These are phyloP conservation scores for Rauvolfia tetraphylla DNA, from an alignment of 257 asterid genomes.

Conservation along the genomic window DNA sequence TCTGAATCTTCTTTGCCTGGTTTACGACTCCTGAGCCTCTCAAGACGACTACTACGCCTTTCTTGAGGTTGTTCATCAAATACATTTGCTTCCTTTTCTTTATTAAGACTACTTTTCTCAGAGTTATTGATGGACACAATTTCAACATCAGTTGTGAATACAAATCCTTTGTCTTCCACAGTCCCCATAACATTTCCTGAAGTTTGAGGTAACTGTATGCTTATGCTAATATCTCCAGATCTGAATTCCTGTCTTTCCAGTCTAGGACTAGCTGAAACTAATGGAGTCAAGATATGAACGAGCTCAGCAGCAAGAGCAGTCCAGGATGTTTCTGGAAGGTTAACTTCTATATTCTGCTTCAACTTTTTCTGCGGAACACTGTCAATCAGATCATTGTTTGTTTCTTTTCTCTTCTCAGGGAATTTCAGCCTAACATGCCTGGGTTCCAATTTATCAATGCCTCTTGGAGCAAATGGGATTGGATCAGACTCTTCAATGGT, in stretches of 20 bases:
- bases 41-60: constrained; percentile 95
- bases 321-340: constrained; percentile 80
- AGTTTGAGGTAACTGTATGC: constrained; percentile 49
- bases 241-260: constrained; percentile 30
- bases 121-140: constrained; percentile 32
- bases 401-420: constrained; percentile 74
- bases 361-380: constrained; percentile 45
- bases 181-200: constrained; percentile 35
- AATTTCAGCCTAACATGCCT: constrained; percentile 73
- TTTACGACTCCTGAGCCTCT: constrained; percentile 90
- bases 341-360: constrained; percentile 59
- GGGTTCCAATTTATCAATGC: constrained; percentile 90
- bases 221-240: constrained; percentile 53
- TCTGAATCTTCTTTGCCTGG: constrained; percentile 84
- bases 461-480: constrained; percentile 77
- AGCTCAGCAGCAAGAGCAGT: constrained; percentile 58
- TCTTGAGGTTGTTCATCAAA: constrained; percentile 92
- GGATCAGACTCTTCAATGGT: constrained; percentile 77
- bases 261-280: constrained; percentile 33
- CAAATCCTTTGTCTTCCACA: constrained; percentile 39
- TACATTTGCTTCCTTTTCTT: constrained; percentile 49
- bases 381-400: constrained; percentile 42
- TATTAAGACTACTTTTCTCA: constrained; percentile 32
- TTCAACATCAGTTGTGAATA: constrained; percentile 34
- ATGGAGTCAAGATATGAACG: constrained; percentile 48